These are phyloP conservation scores for Monilinia aucupariae DNA, from an alignment of 2,329 filamentous ascomycete genomes.

Conservation along the genomic window DNA sequence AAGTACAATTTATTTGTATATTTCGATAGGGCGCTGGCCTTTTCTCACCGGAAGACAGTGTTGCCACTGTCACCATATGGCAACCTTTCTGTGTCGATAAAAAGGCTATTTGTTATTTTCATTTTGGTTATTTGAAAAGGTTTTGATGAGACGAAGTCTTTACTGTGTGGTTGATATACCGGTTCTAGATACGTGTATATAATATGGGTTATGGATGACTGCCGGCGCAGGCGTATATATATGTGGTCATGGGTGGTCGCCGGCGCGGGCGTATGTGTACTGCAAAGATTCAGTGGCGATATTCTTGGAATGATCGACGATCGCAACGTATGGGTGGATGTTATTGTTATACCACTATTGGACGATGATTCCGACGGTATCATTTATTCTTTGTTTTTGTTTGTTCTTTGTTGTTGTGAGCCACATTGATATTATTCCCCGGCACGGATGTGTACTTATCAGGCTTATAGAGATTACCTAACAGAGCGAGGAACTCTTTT, in stretches of 20 bases:
- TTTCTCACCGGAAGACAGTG: no score
- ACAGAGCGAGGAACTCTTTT: not conserved
- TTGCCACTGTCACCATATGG: not conserved
- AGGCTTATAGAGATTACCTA: not conserved
- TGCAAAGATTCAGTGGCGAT: conserved; percentile 2
- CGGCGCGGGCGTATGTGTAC: conserved; percentile 2
- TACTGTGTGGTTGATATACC: not conserved
- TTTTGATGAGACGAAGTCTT: not conserved
- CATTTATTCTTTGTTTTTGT: not conserved
- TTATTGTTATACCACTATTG: conserved; percentile 6
- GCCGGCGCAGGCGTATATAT: conserved; percentile 8
- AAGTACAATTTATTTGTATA: conserved; percentile 7
- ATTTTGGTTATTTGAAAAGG: conserved; percentile 10
- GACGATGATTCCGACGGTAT: not conserved
- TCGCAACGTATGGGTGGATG: not conserved
- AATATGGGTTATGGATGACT: conserved; percentile 9
- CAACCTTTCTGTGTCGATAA: not conserved
- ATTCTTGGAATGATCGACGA: not conserved
- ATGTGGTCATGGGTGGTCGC: conserved; percentile 1
- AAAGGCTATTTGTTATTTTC: not conserved
- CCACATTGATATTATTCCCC: not conserved
- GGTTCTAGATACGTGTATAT: conserved; percentile 10
- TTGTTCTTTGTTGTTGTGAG: conserved; percentile 7
- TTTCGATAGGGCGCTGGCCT: not conserved
- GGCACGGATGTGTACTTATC: not conserved